phyloP scores from a whole-genome alignment of 108 stramenopile genomes.

The Cyclotella atomus region DNA sequence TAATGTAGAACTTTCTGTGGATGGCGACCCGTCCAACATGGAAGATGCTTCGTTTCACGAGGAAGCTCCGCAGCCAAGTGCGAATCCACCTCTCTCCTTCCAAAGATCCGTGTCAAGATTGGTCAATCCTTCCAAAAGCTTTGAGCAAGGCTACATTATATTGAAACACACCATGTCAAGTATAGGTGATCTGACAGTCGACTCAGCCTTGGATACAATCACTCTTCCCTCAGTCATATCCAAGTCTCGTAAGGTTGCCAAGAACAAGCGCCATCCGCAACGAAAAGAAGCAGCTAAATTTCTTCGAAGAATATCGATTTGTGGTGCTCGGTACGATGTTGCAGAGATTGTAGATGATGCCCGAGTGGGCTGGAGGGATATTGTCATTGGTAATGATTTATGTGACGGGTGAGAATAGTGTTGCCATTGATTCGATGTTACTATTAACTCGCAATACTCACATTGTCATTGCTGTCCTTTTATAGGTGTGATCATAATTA shows the following conservation, averaged over 20 bases:
- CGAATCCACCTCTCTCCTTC: too few species aligned
- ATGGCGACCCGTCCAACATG: background rate
- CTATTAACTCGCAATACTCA: too few species aligned
- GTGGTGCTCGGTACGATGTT: background rate
- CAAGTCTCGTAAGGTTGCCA: constrained; percentile 1
- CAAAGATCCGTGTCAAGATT: too few species aligned
- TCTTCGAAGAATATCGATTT: background rate
- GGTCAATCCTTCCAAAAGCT: background rate
- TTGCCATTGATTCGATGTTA: background rate
- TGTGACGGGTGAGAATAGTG: too few species aligned
- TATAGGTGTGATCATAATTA: too few species aligned
- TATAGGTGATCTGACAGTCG: constrained; percentile 15
- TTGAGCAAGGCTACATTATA: constrained; percentile 7
- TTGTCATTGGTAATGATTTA: constrained; percentile 52
- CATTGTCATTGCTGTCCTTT: too few species aligned
- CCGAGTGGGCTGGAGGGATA: constrained; percentile 13
- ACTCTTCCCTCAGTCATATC: background rate
- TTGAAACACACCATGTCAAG: constrained; percentile 7
- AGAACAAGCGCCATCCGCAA: constrained; percentile 1
- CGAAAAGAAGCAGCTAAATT: constrained; percentile 3
- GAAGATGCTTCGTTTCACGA: background rate
- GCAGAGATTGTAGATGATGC: constrained; percentile 21
- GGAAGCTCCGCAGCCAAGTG: background rate
- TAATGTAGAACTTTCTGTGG: constrained; percentile 14
- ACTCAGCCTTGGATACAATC: constrained; percentile 11